phyloP scores from a whole-genome alignment of 1,284 basidiomycete genomes.

The Moniliophthora roreri region DNA sequence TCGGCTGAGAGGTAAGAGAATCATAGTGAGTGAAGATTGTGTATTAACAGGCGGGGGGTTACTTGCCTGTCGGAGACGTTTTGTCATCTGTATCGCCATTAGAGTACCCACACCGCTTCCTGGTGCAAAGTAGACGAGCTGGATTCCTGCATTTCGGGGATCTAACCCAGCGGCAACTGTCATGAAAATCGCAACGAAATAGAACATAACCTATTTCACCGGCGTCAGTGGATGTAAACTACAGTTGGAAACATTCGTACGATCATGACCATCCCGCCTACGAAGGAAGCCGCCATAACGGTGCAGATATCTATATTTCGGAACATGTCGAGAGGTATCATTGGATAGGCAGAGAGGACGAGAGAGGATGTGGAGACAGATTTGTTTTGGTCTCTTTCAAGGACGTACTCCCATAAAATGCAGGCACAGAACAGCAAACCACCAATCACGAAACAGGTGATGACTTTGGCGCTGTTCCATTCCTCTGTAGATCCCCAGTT shows the following conservation, averaged over 20 bases:
- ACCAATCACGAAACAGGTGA: conserved; percentile 36
- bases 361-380: conserved; percentile 13
- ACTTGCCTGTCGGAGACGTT: conserved; percentile 5
- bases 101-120: conserved; percentile 34
- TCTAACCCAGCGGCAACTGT: conserved; percentile 39
- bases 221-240: no score
- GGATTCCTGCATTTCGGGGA: conserved; percentile 39
- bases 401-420: conserved; percentile 39
- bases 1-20: conserved; percentile 30
- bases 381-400: conserved; percentile 27
- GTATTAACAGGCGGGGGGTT: neutral
- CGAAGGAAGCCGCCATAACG: conserved; percentile 36
- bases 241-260: no score
- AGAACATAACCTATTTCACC: no score
- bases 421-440: conserved; percentile 34
- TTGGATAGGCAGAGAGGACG: conserved; percentile 27
- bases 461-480: conserved; percentile 36
- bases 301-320: conserved; percentile 17
- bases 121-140: conserved; percentile 48
- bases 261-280: conserved; percentile 47
- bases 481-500: conserved; percentile 35
- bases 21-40: no score
- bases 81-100: neutral
- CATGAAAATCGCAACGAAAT: conserved; percentile 52
- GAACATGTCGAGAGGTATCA: conserved; percentile 9